Conservation (phyloP, 1,139 yeast genomes). For the Sugiyamaella novakii region DNA sequence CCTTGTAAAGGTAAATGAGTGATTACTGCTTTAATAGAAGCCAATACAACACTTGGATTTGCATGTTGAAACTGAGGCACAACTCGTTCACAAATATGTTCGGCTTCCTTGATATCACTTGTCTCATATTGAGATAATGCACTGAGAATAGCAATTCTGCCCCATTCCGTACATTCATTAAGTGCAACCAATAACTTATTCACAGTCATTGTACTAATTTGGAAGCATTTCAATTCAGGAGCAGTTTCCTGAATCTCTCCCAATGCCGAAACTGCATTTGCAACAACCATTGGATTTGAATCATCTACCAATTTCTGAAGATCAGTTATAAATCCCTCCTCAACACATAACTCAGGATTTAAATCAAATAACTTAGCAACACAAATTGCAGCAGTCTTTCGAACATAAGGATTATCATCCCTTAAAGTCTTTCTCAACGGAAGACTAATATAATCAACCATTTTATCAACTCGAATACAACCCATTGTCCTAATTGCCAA, state of each 20-base stretch:
- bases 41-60: constrained; percentile 91
- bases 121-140: constrained; percentile 71
- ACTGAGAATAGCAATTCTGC: constrained; percentile 83
- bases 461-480: constrained; percentile 90
- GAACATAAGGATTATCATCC: constrained; percentile 95
- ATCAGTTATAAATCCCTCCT: constrained; percentile 78
- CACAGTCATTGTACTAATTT: constrained; percentile 51
- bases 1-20: constrained; percentile 64
- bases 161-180: constrained; percentile 99
- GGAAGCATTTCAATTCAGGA: constrained; percentile 52
- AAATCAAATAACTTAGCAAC: constrained; percentile 94
- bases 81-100: constrained; percentile 85
- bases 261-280: constrained; percentile 86
- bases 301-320: constrained; percentile 76
- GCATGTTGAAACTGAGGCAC: constrained; percentile 97
- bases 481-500: constrained; percentile 99
- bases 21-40: constrained; percentile 80
- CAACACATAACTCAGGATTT: constrained; percentile 77
- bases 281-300: constrained; percentile 90
- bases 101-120: constrained; percentile 66
- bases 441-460: constrained; percentile 91
- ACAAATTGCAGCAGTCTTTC: constrained; percentile 97
- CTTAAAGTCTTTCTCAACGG: constrained; percentile 82
- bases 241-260: constrained; percentile 79
- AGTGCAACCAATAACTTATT: constrained; percentile 75